These are phyloP conservation scores for Cordia subcordata DNA, from an alignment of 257 asterid species.

Conservation along the genomic window DNA sequence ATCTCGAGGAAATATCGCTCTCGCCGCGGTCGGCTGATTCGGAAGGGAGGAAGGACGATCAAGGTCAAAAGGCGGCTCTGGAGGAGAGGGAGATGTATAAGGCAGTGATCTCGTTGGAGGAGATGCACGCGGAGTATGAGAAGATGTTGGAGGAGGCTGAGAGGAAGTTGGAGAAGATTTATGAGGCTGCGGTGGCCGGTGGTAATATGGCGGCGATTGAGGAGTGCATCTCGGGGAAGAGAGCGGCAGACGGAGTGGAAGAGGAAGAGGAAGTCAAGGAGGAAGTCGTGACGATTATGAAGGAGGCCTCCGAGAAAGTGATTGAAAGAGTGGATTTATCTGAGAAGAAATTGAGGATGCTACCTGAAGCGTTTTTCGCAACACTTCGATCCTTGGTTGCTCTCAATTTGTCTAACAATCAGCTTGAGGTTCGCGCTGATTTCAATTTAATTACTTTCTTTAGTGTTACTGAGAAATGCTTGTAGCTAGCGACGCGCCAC, in stretches of 20 bases:
- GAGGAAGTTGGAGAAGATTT: slow-evolving; percentile 68
- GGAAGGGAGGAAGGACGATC: slow-evolving; percentile 18
- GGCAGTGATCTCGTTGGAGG: slow-evolving; percentile 71
- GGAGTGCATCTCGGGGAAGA: slow-evolving; percentile 30
- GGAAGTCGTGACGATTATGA: slow-evolving; percentile 60
- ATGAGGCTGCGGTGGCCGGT: slow-evolving; percentile 77
- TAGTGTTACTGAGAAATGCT: not conserved
- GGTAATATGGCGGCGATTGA: slow-evolving; percentile 27
- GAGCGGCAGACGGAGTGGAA: slow-evolving; percentile 19
- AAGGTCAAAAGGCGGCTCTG: slow-evolving; percentile 12
- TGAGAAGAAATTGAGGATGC: slow-evolving; percentile 45
- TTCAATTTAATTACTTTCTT: not conserved
- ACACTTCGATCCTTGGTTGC: slow-evolving; percentile 44
- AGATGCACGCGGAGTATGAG: slow-evolving; percentile 77
- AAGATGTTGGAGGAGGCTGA: slow-evolving; percentile 80
- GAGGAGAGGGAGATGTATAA: slow-evolving; percentile 43
- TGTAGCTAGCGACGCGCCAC: no score
- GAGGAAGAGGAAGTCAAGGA: slow-evolving; percentile 55
- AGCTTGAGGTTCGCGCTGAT: slow-evolving; percentile 52
- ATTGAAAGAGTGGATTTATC: slow-evolving; percentile 61
- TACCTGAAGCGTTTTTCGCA: slow-evolving; percentile 79
- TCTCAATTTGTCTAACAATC: slow-evolving; percentile 71
- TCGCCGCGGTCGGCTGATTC: slow-evolving; percentile 17
- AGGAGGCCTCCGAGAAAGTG: slow-evolving; percentile 51
- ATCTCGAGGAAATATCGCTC: slow-evolving; percentile 32